A percentile compares a stretch with the other conserved stretches of the same genome.
phyloP scores from a whole-genome alignment of 2,329 filamentous ascomycete genomes.

The Colletotrichum sublineola region DNA sequence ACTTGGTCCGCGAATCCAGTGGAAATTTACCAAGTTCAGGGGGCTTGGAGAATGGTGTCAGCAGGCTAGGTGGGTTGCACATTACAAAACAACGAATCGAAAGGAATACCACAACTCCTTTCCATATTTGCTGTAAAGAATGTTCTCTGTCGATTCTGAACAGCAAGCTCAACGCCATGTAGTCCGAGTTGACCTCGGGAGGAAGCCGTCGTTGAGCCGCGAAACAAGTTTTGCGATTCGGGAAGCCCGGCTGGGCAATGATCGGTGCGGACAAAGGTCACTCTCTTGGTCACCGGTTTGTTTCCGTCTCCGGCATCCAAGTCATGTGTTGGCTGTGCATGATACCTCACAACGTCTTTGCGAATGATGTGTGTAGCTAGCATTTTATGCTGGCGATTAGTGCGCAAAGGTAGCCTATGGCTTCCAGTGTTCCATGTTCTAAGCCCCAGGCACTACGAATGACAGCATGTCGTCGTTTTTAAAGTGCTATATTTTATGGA shows the following conservation, averaged over 20 bases:
- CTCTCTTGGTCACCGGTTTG: too few relatives aligned
- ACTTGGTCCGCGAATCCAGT: neutral
- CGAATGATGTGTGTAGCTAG: neutral
- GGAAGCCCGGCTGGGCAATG: too few relatives aligned
- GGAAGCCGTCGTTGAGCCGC: too few relatives aligned
- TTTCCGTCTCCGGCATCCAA: too few relatives aligned
- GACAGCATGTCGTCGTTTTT: neutral
- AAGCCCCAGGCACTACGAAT: neutral
- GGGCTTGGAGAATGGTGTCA: neutral
- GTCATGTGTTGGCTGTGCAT: too few relatives aligned
- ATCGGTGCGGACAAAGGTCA: too few relatives aligned
- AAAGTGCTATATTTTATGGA: neutral
- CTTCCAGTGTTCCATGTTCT: neutral
- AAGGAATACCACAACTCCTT: neutral
- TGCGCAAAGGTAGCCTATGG: neutral
- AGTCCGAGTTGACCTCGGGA: too few relatives aligned
- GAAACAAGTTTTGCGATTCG: too few relatives aligned
- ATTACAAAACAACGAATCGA: neutral
- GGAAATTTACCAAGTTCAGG: too few relatives aligned
- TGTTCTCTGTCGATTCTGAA: neutral
- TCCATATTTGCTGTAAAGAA: neutral
- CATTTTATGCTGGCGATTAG: too few relatives aligned
- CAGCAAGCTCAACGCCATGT: neutral
- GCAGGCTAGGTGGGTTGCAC: neutral
- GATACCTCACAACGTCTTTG: neutral